Evolutionary conservation across 768 basidiomycete species (phyloP).

Genomic region (Podaxis carcinomalis): DNA sequence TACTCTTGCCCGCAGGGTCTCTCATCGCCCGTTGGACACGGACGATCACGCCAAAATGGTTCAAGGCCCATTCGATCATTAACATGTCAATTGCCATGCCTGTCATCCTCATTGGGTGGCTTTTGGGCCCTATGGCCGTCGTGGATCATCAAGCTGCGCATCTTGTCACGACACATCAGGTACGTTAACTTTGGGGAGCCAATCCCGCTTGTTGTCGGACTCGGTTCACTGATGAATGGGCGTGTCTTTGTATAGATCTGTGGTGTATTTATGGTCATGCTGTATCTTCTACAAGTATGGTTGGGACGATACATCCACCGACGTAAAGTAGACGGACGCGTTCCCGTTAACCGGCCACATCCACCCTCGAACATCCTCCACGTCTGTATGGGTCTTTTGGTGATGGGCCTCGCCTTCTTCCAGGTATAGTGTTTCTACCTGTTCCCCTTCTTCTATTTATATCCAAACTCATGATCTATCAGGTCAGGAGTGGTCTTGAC

Average conservation of each 20-base stretch:
- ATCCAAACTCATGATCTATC: not conserved
- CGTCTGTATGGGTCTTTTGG: conserved; percentile 43
- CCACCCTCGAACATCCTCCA: conserved; percentile 57
- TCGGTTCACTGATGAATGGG: not conserved
- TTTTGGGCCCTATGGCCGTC: conserved; percentile 45
- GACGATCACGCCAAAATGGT: conserved; percentile 49
- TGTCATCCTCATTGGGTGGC: conserved; percentile 43
- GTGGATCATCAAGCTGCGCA: conserved; percentile 36
- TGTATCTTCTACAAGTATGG: conserved; percentile 47
- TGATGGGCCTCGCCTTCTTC: conserved; percentile 47
- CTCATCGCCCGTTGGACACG: conserved; percentile 53
- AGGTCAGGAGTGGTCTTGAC: conserved; percentile 41
- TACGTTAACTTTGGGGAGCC: conserved; percentile 16
- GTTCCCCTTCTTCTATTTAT: not conserved
- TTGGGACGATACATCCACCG: conserved; percentile 53
- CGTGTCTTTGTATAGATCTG: conserved; percentile 32
- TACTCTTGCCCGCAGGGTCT: conserved; percentile 50
- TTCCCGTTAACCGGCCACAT: conserved; percentile 29
- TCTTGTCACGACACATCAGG: conserved; percentile 48
- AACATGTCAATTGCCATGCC: conserved; percentile 47
- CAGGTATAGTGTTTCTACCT: conserved; percentile 31
- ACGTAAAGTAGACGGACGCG: conserved; percentile 26
- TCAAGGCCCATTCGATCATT: conserved; percentile 48
- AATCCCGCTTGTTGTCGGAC: not conserved
- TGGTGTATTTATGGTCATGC: conserved; percentile 45